These are phyloP conservation scores for Sclerotinia glacialis DNA, from an alignment of 2,329 filamentous ascomycete species.

Conservation along the genomic window DNA sequence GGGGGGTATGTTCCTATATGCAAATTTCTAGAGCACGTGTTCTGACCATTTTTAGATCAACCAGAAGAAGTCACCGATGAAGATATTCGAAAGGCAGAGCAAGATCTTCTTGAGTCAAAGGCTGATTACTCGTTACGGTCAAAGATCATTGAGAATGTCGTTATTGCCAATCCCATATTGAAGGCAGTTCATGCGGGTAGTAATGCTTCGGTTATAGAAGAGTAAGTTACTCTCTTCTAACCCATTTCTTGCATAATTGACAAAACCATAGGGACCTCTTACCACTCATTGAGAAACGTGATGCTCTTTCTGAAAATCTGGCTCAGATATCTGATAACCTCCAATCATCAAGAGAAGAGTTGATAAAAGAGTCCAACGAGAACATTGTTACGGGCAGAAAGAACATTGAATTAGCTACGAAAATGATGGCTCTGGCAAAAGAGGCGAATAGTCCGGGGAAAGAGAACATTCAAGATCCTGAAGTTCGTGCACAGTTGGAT, in stretches of 20 bases:
- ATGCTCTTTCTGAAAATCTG: conserved; percentile 62
- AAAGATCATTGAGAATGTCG: conserved; percentile 64
- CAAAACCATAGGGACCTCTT: conserved; percentile 47
- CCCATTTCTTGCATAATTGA: conserved; percentile 23
- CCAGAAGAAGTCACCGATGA: conserved; percentile 46
- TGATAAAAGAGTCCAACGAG: conserved; percentile 57
- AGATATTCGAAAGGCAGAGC: conserved; percentile 57
- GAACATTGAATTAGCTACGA: conserved; percentile 61
- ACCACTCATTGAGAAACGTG: conserved; percentile 63
- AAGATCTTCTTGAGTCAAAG: conserved; percentile 63
- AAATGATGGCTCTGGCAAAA: conserved; percentile 61
- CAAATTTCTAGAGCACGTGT: conserved; percentile 4
- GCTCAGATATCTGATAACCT: conserved; percentile 57
- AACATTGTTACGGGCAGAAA: conserved; percentile 54
- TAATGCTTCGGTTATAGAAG: conserved; percentile 63
- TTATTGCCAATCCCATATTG: conserved; percentile 72
- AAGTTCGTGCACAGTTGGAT: conserved; percentile 54
- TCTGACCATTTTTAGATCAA: conserved; percentile 31
- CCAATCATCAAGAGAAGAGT: conserved; percentile 49
- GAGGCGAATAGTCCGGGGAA: conserved; percentile 52
- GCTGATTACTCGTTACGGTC: conserved; percentile 68
- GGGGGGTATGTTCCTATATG: conserved; percentile 28
- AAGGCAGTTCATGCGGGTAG: conserved; percentile 72
- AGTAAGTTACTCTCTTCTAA: conserved; percentile 47
- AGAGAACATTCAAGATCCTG: conserved; percentile 53